Base-by-base conservation (phyloP, 2,329 filamentous ascomycete genomes). In the Grosmannia penicillata region DNA sequence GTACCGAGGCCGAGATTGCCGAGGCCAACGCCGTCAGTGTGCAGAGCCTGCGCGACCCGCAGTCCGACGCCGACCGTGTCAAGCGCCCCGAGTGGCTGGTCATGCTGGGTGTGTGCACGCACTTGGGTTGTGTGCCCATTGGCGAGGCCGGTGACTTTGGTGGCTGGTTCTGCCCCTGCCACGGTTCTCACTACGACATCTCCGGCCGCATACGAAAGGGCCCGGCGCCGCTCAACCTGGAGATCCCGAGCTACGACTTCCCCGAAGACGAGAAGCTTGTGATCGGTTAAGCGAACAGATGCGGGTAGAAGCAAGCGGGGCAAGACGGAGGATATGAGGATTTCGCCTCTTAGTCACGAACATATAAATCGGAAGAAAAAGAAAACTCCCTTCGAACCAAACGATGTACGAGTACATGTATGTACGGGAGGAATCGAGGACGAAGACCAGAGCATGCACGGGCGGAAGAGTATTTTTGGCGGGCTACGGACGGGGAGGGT, bases 81-180 rank as follows among this genome's bases (percentile, higher is more conserved):
- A 82, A 98, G 81, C 85, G 93, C 70, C 85, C 91, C 48, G 89
- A 98, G 66, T 98, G 91, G 91, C 75, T 98, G 52, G 75, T 98
- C 65, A 98, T 98, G 91, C 60, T 98, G 70, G 89, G 86, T 66
- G 89, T 98, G 65, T 98, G 91, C 82, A 98, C 91, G 56, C 91
- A 98, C 67, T 71, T 98, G 58, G 91, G 91, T 67, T 98, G 91
- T 75, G 91, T 98, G 52, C 91, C 91, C 58, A 98, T 98, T 56
- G 91, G 93, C 56, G 91, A 98, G 72, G 85, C 91, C 48, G 91
- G 91, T 62, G 93, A 98, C 66, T 98, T 71, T 56, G 91, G 91
- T 60, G 91, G 91, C 59, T 98, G 91, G 91, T 98, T 98, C 82
- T 98, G 91, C 73, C 91, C 91, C 49, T 98, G 91, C 82, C 91